Evolutionary conservation across 495 filamentous ascomycete species (phyloP).

Genomic region (Cercophora samala): DNA sequence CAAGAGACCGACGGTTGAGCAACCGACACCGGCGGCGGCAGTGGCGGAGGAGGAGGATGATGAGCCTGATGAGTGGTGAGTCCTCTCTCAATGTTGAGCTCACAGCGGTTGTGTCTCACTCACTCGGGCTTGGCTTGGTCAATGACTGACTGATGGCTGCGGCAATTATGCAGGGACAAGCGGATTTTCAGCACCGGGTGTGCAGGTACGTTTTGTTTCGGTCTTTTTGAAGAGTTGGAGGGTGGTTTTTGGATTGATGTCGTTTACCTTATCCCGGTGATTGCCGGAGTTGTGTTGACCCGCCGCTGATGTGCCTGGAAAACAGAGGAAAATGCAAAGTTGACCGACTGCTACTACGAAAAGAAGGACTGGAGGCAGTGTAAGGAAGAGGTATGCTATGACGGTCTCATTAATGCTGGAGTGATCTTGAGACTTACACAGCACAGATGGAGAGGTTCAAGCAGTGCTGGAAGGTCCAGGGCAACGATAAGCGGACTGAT

Average conservation of each 20-base stretch:
- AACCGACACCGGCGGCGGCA: slow-evolving; percentile 10
- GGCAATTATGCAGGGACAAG: slow-evolving; percentile 61
- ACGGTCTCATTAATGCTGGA: slow-evolving; percentile 17
- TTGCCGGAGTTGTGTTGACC: slow-evolving; percentile 8
- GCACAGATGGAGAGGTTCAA: slow-evolving; percentile 86
- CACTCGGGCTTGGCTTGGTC: no score
- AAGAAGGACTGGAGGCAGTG: slow-evolving; percentile 96
- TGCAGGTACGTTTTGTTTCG: slow-evolving; percentile 58
- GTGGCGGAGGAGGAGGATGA: slow-evolving; percentile 58
- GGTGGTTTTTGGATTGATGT: neutral
- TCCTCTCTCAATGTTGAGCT: slow-evolving; percentile 1
- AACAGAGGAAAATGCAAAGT: slow-evolving; percentile 77
- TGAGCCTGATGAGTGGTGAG: slow-evolving; percentile 93
- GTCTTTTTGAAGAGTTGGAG: slow-evolving; percentile 5
- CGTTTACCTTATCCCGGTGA: slow-evolving; percentile 5
- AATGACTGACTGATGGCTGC: slow-evolving; percentile 16
- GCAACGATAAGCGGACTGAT: slow-evolving; percentile 79
- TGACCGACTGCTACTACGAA: slow-evolving; percentile 94
- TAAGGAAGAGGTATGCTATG: slow-evolving; percentile 71
- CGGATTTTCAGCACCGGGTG: slow-evolving; percentile 96
- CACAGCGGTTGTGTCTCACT: no score
- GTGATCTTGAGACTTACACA: slow-evolving; percentile 11
- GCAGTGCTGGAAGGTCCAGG: slow-evolving; percentile 87
- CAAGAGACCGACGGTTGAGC: slow-evolving; percentile 37
- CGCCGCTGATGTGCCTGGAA: slow-evolving; percentile 13